Base-by-base conservation (phyloP, 2,329 filamentous ascomycete genomes). In the Cercospora berteroae region DNA sequence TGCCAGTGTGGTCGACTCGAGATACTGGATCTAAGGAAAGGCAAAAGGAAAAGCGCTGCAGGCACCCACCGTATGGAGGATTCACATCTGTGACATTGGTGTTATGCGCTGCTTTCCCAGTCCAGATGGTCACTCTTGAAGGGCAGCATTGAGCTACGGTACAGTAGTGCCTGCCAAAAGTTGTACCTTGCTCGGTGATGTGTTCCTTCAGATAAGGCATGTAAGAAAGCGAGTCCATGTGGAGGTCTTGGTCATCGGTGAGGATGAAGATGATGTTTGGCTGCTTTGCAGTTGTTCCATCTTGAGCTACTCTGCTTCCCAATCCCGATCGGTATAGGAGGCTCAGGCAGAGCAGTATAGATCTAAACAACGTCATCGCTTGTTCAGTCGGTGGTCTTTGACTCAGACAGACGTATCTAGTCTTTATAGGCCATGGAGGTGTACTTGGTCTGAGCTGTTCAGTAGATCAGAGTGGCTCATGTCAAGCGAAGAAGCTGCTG, bases 131-230 rank as follows among this genome's bases (percentile, higher is more conserved):
- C 2, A 89, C 89, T 1, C 89, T 82, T 0, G 88, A 88, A 0
- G 89, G 89, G 71, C 89, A 92, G 76, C 89, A 91, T 0, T 90
- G 76, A 0, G 89, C 83, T 0, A 88, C 86, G 0, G 89, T 91
- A 71, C 87, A 89, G 66, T 87, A 91, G 72, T 92, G 89, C 44
- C 85, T 85, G 56, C 80, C 79, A 69, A 86, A 91, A 1, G 82
- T 83, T 0, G 86, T 88, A 0, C 89, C 89, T 63, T 87, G 79
- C 0, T 87, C 79, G 12, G 82, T 76, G 0, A 91, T 74, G 70
- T 89, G 82, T 70, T 87, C 83, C 60, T 85, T 79, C 0, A 89
- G 78, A 1, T 82, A 78, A 0, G 86, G 87, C 81, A 88, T 88
- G 67, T 89, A 89, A 0, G 84, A 80, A 3, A 90, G 73, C 0